A percentile compares a stretch with the other conserved stretches of the same genome.
Conservation (phyloP, 106 monocot species). For the Ottelia alismoides region DNA sequence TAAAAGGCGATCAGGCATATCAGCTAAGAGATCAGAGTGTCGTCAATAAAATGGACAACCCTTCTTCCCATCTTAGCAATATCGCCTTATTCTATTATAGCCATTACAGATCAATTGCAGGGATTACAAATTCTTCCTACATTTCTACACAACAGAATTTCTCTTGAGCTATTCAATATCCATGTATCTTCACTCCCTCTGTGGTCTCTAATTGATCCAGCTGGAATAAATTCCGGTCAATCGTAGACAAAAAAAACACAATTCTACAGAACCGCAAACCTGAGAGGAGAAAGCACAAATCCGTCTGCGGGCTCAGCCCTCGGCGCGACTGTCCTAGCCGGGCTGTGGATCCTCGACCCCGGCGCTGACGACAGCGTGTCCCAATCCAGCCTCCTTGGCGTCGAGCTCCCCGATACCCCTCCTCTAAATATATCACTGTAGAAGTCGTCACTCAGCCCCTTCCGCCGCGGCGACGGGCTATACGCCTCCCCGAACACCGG, state of each 20-base stretch:
- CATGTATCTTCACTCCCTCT: background rate
- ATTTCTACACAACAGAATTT: too few species aligned
- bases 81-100: too few species aligned
- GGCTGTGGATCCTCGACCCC: conserved; percentile 31
- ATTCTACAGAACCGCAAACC: background rate
- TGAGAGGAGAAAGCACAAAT: conserved; percentile 2
- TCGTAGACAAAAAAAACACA: background rate
- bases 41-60: too few species aligned
- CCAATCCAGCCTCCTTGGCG: conserved; percentile 29
- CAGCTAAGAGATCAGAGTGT: too few species aligned
- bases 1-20: too few species aligned
- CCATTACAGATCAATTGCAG: too few species aligned
- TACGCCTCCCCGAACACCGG: conserved; percentile 47
- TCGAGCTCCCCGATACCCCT: conserved; percentile 21
- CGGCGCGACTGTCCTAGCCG: conserved; percentile 7
- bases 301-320: too few species aligned
- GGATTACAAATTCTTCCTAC: too few species aligned
- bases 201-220: background rate
- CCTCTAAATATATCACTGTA: conserved; percentile 47
- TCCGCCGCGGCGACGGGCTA: conserved; percentile 24
- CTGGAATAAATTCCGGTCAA: background rate
- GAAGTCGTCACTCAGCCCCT: conserved; percentile 38
- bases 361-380: conserved; percentile 21
- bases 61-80: too few species aligned
- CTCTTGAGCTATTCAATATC: too few species aligned